A percentile compares a stretch with the other conserved stretches of the same genome.
Evolutionary conservation across 225 moss, liverwort and hornwort species (phyloP).

Genomic region (Rhytidiadelphus loreus): DNA sequence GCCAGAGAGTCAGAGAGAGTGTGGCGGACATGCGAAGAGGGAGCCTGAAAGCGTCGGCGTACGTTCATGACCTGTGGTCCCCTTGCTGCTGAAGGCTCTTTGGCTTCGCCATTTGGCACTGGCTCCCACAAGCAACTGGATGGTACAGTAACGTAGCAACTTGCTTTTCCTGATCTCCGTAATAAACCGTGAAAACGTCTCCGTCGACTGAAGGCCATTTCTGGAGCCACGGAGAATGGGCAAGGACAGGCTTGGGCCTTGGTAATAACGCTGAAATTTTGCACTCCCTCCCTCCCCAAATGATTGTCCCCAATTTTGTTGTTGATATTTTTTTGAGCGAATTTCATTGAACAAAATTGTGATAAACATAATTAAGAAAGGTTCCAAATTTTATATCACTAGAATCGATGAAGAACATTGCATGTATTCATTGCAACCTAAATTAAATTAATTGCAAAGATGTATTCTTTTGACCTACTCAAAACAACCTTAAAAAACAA

Average conservation of each 20-base stretch:
- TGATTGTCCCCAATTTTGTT: no score
- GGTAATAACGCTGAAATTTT: background rate
- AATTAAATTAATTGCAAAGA: no score
- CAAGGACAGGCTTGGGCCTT: background rate
- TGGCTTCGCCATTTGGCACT: background rate
- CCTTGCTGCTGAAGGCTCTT: background rate
- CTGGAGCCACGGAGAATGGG: background rate
- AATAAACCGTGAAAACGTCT: background rate
- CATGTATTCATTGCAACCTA: no score
- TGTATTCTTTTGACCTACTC: no score
- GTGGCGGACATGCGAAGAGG: background rate
- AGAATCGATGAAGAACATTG: no score
- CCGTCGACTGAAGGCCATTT: background rate
- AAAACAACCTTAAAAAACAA: no score
- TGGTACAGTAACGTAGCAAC: no score
- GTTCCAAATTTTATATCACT: no score
- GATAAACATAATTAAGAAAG: no score
- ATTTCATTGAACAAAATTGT: no score
- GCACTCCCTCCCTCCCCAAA: no score
- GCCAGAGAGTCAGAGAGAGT: background rate
- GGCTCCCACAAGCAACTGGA: background rate
- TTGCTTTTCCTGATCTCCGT: background rate
- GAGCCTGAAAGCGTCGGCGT: background rate
- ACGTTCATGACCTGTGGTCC: background rate
- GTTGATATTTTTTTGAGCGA: no score